Conservation (phyloP, 805 yeast genomes). For the Schizosaccharomyces octosporus region DNA sequence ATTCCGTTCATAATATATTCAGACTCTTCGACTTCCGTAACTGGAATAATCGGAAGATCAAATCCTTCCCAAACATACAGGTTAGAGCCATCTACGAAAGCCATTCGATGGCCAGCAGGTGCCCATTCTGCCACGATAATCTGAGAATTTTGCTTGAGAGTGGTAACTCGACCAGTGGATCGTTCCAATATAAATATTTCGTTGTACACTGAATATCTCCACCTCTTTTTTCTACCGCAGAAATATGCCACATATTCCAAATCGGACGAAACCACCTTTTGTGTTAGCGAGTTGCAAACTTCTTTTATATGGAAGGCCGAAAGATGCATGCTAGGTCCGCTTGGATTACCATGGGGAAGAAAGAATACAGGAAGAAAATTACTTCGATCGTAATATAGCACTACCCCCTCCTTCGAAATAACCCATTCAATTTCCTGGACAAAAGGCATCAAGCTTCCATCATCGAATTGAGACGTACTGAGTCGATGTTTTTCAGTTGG, state of each 20-base stretch:
- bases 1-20: conserved; percentile 55
- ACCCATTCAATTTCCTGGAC: background rate
- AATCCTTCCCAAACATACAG: conserved; percentile 24
- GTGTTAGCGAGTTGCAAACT: background rate
- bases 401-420: background rate
- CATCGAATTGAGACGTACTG: background rate
- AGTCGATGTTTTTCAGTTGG: background rate
- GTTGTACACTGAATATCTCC: background rate
- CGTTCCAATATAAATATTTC: background rate
- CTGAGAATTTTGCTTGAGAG: conserved; percentile 6
- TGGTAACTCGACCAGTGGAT: background rate
- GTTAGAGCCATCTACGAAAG: conserved; percentile 46
- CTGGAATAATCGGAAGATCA: conserved; percentile 2
- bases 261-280: background rate
- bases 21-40: conserved; percentile 44
- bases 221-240: background rate
- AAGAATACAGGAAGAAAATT: background rate
- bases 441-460: background rate
- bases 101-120: conserved; percentile 40
- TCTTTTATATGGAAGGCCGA: background rate
- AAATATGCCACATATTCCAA: background rate
- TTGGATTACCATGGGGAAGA: background rate
- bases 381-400: background rate
- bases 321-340: background rate
- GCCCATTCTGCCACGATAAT: conserved; percentile 47